Evolutionary conservation across 1,284 basidiomycete species (phyloP), one percentile per base, ranked within the genome.

Genomic region (Athelia sp.): DNA sequence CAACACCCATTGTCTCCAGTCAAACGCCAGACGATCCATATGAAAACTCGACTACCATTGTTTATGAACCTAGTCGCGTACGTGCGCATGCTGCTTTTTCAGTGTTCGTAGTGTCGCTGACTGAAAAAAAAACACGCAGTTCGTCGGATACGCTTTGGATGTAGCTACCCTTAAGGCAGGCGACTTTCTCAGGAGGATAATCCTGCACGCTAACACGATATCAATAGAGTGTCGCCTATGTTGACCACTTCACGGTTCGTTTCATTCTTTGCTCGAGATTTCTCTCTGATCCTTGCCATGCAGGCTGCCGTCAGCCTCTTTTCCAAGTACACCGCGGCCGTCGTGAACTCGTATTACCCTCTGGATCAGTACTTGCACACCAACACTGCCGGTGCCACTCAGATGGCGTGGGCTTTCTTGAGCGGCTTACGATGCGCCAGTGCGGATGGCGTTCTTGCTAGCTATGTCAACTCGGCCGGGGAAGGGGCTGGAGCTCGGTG

Each of bases 321-420:
- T 64, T 60, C 52, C 46, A 57, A 35, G 42, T 49, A 64, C 45
- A 64, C 65, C 9, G 43, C 54, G 29, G 50, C 55, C 9, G 55
- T 57, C 6, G 59, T 60, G 26, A 54, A 64, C 36, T 40, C 56
- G 3, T 64, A 58, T 53, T 66, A 56, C 54, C 63, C 65, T 14
- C 49, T 52, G n/a, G 65, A 66, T 50, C 62, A 66, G 47, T 62
- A 59, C 22, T 29, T 29, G 26, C 66, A 67, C 51, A 68, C 64
- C 22, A 61, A 56, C 48, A 45, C 56, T 9, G 52, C 49, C 3
- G 60, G 60, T 13, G 61, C 61, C 15, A 49, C 56, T 43, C 50
- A 53, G 11, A 61, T 61, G 10, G 58, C 61, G 23, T 42, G 48
- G 44, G 56, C 61, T 38, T 63, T 63, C 46, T 48, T 63, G 17